Percentiles rank a stretch among this genome's conserved stretches.
Evolutionary conservation across 768 basidiomycete species (phyloP).

Genomic region (Auricularia sp.): DNA sequence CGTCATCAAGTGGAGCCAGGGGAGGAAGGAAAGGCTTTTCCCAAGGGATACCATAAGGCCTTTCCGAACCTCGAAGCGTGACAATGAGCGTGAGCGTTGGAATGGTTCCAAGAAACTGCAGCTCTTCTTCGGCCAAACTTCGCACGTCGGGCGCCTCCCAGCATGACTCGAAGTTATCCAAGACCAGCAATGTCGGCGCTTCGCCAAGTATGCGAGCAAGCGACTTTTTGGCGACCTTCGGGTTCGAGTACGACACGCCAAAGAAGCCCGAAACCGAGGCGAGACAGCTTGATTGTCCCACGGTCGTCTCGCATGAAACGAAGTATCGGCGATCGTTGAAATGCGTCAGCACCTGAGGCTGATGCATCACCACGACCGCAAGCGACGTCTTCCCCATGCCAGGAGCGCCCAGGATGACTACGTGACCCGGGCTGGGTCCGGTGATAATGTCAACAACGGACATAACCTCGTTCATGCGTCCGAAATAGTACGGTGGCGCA

Average conservation of each 20-base stretch:
- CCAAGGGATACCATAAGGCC: neutral
- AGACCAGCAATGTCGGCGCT: constrained; percentile 9
- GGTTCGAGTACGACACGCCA: neutral
- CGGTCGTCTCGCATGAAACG: constrained; percentile 22
- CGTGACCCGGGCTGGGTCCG: neutral
- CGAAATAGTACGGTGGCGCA: neutral
- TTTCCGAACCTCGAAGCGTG: neutral
- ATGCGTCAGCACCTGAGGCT: constrained; percentile 11
- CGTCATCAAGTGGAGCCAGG: neutral
- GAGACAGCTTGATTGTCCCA: neutral
- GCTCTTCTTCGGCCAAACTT: neutral
- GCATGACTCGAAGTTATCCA: neutral
- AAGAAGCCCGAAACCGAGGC: neutral
- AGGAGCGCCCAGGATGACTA: constrained; percentile 18
- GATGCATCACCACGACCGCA: constrained; percentile 24
- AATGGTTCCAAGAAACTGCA: neutral
- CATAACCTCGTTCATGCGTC: neutral
- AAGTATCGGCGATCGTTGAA: constrained; percentile 21
- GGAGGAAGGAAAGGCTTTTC: neutral
- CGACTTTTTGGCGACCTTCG: neutral
- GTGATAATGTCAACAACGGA: neutral
- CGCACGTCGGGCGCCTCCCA: neutral
- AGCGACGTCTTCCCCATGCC: constrained; percentile 32
- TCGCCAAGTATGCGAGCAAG: constrained; percentile 3
- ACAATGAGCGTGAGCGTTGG: neutral